Percentiles rank a stretch among this genome's conserved stretches.
These are phyloP conservation scores for Pseudoneurospora amorphoporcata DNA, from an alignment of 495 filamentous ascomycete genomes.

Conservation along the genomic window DNA sequence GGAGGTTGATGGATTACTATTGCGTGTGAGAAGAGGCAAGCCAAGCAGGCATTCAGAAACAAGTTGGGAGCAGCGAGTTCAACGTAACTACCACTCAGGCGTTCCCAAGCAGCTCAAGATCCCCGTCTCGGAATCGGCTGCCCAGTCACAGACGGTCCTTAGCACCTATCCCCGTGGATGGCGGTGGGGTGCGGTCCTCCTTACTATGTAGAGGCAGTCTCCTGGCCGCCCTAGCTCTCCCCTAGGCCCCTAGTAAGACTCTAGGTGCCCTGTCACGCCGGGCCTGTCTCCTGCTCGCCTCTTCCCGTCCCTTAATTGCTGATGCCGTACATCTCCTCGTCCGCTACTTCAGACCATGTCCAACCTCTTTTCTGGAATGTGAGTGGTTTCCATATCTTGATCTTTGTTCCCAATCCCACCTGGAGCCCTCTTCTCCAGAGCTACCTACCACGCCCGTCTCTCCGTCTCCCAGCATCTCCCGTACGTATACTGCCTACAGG, in stretches of 20 bases:
- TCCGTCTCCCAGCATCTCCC: not conserved
- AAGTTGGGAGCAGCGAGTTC: not conserved
- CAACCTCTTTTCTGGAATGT: constrained; percentile 73
- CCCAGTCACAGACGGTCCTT: not conserved
- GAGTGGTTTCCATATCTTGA: constrained; percentile 30
- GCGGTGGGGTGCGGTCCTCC: not conserved
- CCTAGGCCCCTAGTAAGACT: not conserved
- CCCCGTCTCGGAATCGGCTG: not conserved
- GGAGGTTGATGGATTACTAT: not conserved
- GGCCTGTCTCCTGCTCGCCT: constrained; percentile 1
- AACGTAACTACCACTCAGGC: not conserved
- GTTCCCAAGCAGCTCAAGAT: not conserved
- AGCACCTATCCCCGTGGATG: not conserved
- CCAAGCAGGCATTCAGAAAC: not conserved
- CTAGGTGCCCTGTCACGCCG: not conserved
- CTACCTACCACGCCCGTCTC: not conserved
- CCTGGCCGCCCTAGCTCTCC: not conserved
- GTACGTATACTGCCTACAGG: not conserved
- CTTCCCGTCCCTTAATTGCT: not conserved
- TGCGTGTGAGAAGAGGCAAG: not conserved
- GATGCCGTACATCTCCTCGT: not conserved
- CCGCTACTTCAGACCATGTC: constrained; percentile 44
- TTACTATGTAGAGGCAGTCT: not conserved
- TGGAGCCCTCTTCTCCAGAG: not conserved
- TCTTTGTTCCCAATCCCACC: not conserved